phyloP scores from a whole-genome alignment of 208 protist genomes.

The Leishmania martiniquensis region DNA sequence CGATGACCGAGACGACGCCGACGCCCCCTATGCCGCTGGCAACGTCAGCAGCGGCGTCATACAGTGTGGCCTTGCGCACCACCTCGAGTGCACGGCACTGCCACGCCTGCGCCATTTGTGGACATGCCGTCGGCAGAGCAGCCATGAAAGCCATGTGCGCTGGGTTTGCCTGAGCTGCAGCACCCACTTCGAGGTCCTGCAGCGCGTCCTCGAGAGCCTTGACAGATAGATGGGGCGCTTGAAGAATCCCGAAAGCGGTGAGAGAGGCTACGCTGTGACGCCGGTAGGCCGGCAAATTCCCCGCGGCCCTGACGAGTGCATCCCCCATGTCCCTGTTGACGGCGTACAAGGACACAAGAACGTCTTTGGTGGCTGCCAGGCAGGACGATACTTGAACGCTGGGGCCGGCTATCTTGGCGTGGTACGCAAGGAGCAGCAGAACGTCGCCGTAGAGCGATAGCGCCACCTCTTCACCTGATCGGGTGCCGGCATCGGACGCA shows the following conservation, averaged over 20 bases:
- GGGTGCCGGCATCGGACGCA: background rate
- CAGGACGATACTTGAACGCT: background rate
- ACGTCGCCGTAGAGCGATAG: slow-evolving; percentile 34
- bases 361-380: background rate
- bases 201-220: slow-evolving; percentile 11
- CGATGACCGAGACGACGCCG: background rate
- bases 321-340: slow-evolving; percentile 26
- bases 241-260: slow-evolving; percentile 28
- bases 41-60: slow-evolving; percentile 28
- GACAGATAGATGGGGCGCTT: slow-evolving; percentile 8
- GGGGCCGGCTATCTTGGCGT: background rate
- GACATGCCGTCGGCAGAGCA: slow-evolving; percentile 13
- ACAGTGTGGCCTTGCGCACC: slow-evolving; percentile 31
- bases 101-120: slow-evolving; percentile 8
- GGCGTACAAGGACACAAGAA: slow-evolving; percentile 17
- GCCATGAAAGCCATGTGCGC: slow-evolving; percentile 37
- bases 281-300: slow-evolving; percentile 2
- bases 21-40: slow-evolving; percentile 7
- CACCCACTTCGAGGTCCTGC: slow-evolving; percentile 15
- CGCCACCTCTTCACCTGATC: background rate
- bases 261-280: slow-evolving; percentile 18
- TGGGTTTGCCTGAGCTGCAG: slow-evolving; percentile 15
- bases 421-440: slow-evolving; percentile 19
- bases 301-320: background rate
- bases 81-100: slow-evolving; percentile 32